Base-by-base conservation (phyloP, 225 moss, liverwort and hornwort species). In the Bryum argenteum region DNA sequence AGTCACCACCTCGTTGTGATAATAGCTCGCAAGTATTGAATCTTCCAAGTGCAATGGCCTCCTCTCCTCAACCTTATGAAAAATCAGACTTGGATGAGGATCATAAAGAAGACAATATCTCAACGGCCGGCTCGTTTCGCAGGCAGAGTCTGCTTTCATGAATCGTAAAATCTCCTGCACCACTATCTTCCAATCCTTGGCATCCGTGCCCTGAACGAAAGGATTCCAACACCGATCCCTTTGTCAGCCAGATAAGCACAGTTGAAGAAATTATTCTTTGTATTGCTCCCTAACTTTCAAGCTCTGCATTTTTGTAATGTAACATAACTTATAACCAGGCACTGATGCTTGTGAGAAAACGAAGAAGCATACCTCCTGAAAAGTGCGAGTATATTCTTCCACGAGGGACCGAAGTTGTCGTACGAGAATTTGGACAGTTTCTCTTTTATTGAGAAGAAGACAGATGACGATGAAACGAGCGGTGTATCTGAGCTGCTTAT, bases 391-490 rank as follows among this genome's bases (percentile, higher is more conserved):
- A 45, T 91, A 91, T 10, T 98, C 97, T 8, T 98, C 91, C 10
- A 98, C 91, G 38, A 98, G 92, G n/a, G 62, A 55, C 21, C 89
- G 86, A 64, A 98, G 90, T 77, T 94, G 92, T 55, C 82, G 83
- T 21, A 94, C 82, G 12, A 98, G 89, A 56, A 86, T 71, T 61
- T 85, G 91, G 26, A 92, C 97, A 81, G 85, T 92, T 56, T 92
- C 90, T 52, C 97, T 83, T 53, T 82, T 82, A 66, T 92, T 98
- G 48, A 98, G 88, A 70, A 98, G 83, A 61, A 94, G 80, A 76
- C 97, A 98, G 56, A 98, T 91, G 63, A 98, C 94, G 45, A 98
- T 94, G 78, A 98, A 98, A 66, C 97, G 94, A 19, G 97, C 97
- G 48, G 85, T 89, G 66, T 94, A 98, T 58, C 97, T 82, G 55